phyloP scores from a whole-genome alignment of 208 protist species.

The Histomonas meleagridis region DNA sequence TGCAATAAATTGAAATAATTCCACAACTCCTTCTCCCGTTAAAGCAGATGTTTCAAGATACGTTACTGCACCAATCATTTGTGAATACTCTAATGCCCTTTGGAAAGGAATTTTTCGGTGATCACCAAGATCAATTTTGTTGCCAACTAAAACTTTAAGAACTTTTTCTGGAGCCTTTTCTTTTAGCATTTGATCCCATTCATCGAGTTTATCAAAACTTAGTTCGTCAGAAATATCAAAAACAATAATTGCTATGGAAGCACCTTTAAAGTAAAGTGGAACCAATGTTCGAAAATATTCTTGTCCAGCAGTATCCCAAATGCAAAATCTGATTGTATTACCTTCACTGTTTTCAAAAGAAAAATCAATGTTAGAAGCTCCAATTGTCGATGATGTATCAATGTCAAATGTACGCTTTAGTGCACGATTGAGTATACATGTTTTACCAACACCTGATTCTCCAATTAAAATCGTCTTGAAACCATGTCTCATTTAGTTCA shows the following conservation, averaged over 20 bases:
- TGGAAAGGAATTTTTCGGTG: conserved; percentile 47
- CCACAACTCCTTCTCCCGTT: no score
- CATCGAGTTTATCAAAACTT: background rate
- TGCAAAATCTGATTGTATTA: no score
- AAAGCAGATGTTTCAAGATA: conserved; percentile 74
- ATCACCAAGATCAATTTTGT: conserved; percentile 68
- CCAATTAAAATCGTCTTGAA: no score
- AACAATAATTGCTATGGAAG: background rate
- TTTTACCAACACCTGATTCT: no score
- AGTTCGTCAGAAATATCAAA: background rate
- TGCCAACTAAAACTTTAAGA: conserved; percentile 70
- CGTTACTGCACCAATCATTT: conserved; percentile 60
- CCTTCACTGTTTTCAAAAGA: no score
- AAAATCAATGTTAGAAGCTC: no score
- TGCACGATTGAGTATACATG: no score
- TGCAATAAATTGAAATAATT: no score
- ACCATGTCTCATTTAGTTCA: no score
- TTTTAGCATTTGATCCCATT: background rate
- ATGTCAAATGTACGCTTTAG: no score
- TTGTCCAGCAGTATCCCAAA: conserved; percentile 31
- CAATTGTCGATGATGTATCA: no score
- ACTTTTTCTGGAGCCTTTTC: conserved; percentile 35
- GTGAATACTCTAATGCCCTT: conserved; percentile 53
- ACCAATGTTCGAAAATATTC: background rate
- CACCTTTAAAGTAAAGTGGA: background rate